phyloP scores from a whole-genome alignment of 176 grass and related monocot genomes.

The Triticum turgidum region DNA sequence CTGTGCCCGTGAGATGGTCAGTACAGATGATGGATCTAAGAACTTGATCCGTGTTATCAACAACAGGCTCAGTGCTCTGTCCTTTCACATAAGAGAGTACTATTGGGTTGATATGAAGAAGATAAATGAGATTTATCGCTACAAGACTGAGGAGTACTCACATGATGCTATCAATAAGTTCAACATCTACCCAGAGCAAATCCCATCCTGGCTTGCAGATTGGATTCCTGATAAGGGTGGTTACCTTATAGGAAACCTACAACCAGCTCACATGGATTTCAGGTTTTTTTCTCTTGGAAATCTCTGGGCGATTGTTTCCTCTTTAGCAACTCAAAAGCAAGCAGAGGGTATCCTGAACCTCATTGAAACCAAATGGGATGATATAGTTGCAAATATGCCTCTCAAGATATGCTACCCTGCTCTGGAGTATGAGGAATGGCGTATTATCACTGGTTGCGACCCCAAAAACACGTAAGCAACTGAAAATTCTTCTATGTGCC shows the following conservation, averaged over 20 bases:
- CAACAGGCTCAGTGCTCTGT: constrained; percentile 71
- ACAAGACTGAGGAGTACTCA: constrained; percentile 91
- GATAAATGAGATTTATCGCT: constrained; percentile 91
- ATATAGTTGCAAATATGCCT: constrained; percentile 90
- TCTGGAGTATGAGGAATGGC: constrained; percentile 89
- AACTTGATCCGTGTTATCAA: constrained; percentile 71
- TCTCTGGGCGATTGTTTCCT: constrained; percentile 87
- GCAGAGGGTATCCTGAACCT: constrained; percentile 89
- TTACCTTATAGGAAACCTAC: constrained; percentile 86
- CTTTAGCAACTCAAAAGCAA: constrained; percentile 78
- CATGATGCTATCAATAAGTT: constrained; percentile 90
- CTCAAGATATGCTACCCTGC: constrained; percentile 99
- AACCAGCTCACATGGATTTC: constrained; percentile 98
- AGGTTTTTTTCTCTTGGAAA: constrained; percentile 98
- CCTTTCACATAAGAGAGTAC: constrained; percentile 89
- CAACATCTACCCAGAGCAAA: constrained; percentile 88
- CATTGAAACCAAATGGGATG: constrained; percentile 97
- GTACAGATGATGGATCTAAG: constrained; percentile 60
- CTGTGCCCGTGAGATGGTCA: constrained; percentile 77
- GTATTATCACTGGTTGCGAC: constrained; percentile 92
- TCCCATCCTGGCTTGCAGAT: constrained; percentile 81
- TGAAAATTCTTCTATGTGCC: constrained; percentile 33
- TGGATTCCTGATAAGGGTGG: constrained; percentile 92
- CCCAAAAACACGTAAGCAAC: constrained; percentile 92
- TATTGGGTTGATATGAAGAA: constrained; percentile 95